These are phyloP conservation scores for Trichothecium sympodiale DNA, from an alignment of 2,329 filamentous ascomycete species.

Conservation along the genomic window DNA sequence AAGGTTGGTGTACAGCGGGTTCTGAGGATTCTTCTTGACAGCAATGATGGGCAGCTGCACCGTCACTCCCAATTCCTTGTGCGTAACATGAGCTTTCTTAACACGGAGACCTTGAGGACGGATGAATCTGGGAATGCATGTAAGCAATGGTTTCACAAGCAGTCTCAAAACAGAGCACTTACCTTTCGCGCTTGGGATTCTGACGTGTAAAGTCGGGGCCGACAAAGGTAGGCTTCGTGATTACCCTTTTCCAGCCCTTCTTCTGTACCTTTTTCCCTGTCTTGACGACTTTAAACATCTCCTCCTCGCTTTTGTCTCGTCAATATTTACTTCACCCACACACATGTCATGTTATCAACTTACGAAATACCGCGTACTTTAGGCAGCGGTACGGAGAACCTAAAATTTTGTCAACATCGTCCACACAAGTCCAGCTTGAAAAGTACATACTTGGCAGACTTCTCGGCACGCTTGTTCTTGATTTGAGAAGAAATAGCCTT, in stretches of 20 bases:
- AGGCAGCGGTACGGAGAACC: constrained; percentile 84
- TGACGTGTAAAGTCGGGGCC: constrained; percentile 81
- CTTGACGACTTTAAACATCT: constrained; percentile 95
- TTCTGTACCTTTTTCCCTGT: constrained; percentile 91
- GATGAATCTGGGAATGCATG: too few relatives aligned
- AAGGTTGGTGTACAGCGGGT: constrained; percentile 83
- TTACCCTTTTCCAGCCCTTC: constrained; percentile 67
- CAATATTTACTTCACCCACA: too few relatives aligned
- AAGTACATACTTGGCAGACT: constrained; percentile 87
- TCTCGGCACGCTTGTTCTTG: constrained; percentile 91
- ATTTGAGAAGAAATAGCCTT: constrained; percentile 74
- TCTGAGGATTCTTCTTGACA: constrained; percentile 61
- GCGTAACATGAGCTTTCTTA: constrained; percentile 45
- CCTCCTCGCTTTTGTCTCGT: constrained; percentile 89
- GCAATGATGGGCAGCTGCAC: constrained; percentile 74
- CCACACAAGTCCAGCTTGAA: too few relatives aligned
- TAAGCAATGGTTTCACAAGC: too few relatives aligned
- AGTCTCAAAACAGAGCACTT: too few relatives aligned
- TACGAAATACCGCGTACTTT: constrained; percentile 87
- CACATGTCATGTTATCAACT: too few relatives aligned
- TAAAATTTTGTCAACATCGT: too few relatives aligned
- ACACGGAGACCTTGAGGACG: constrained; percentile 38
- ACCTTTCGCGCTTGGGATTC: constrained; percentile 66
- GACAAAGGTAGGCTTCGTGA: constrained; percentile 60
- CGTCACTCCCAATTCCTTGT: constrained; percentile 75